phyloP scores from a whole-genome alignment of 495 filamentous ascomycete species.

The Astrothelium macrocarpum region DNA sequence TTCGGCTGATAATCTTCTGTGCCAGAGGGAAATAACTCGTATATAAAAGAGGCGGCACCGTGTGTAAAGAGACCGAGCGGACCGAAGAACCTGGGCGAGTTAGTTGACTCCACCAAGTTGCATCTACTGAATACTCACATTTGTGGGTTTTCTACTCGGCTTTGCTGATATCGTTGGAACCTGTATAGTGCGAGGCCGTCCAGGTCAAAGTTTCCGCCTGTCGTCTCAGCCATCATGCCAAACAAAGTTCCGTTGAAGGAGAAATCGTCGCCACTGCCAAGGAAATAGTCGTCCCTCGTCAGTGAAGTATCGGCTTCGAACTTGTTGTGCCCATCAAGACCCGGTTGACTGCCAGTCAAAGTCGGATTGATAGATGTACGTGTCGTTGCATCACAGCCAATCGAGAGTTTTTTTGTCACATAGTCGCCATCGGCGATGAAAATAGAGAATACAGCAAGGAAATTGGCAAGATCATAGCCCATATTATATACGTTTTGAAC shows the following conservation, averaged over 20 bases:
- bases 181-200: conserved; percentile 29
- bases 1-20: conserved; percentile 9
- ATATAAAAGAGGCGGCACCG: conserved; percentile 15
- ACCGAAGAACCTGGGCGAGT: conserved; percentile 9
- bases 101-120: background rate
- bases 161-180: conserved; percentile 32
- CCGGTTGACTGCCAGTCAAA: conserved; percentile 31
- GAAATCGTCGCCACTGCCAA: conserved; percentile 31
- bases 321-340: conserved; percentile 38
- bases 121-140: background rate
- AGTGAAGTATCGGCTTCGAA: conserved; percentile 37
- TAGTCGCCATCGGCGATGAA: conserved; percentile 30
- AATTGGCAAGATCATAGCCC: conserved; percentile 31
- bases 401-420: conserved; percentile 34
- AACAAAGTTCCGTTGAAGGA: conserved; percentile 37
- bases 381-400: conserved; percentile 37
- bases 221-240: conserved; percentile 23
- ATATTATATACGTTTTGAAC: conserved; percentile 38
- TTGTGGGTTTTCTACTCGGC: conserved; percentile 8
- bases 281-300: conserved; percentile 36
- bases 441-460: conserved; percentile 32
- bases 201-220: conserved; percentile 18
- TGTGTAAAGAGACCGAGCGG: conserved; percentile 8
- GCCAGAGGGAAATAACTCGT: conserved; percentile 12
- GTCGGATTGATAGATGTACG: conserved; percentile 29